Base-by-base conservation (phyloP, 2,329 filamentous ascomycete genomes). In the Nectriaceae sp. region DNA sequence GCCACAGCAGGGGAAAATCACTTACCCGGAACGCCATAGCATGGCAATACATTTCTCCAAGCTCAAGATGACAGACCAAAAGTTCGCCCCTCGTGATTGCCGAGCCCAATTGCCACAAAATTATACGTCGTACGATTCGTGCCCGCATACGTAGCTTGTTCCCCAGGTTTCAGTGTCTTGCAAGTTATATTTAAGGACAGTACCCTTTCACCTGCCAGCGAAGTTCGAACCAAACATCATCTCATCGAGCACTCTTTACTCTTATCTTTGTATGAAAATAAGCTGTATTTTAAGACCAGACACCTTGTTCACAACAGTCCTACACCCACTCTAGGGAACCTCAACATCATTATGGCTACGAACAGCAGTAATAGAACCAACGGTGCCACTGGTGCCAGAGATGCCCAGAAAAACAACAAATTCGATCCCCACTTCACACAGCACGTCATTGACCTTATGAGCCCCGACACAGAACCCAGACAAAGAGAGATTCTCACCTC, bases 351-450 rank as follows among this genome's bases (percentile, higher is more conserved):
- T 40, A 61, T 61, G 57, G 47, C 47, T 24, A 41, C 55, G 39
- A 60, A 56, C 44, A 47, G 52, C 35, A 40, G 43, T 13, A 55
- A 56, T 43, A 51, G 49, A 45, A 39, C 48, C 29, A 40, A 44
- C 31, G 44, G 49, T 45, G 22, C 33, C 42, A 41, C 40, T 48
- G 44, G 39, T 3, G 24, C 19, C 47, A 46, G 11, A n/a, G n/a
- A n/a, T 18, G 21, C 49, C 11, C 13, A 38, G 8, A 18, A 24
- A n/a, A 24, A 22, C 37, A 44, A 22, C 53, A 58, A 72, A 67
- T 90, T 89, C 74, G 88, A 93, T 68, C 88, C 88, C 60, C 81
- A 79, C 72, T 91, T 92, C 75, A 93, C 89, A 44, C 71, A 84
- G 59, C 79, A 84, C 68, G 87, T 90, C 70, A 77, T 91, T 65